Evolutionary conservation across 1,284 basidiomycete genomes (phyloP), one percentile per base, ranked within the genome.

Genomic region (Sutorius eximius): DNA sequence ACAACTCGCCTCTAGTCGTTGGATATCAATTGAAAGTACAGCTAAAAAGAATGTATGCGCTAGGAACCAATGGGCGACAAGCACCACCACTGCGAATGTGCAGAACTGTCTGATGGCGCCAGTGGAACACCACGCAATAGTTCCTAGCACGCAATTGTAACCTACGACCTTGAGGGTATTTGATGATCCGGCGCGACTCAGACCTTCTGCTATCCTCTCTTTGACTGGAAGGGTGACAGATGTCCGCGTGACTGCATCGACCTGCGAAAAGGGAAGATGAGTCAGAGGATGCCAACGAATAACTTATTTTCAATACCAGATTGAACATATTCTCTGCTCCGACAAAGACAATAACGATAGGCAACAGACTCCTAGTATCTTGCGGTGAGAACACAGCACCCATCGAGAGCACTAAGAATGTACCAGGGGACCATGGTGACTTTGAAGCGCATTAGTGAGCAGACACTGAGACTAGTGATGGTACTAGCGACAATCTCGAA

Each of bases 311-410:
- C 72, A 86, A 65, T 69, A 95, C 93, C 67, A 99, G 77, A 63
- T 89, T 90, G 69, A 93, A 93, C 95, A 98, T 98, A 67, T 98
- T 98, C 74, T 98, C 96, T 2, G 93, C 91, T 10, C 96, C 96
- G 18, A 98, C 91, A 61, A 98, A 95, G 16, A 95, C 85, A 48
- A 99, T 93, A 46, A 98, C 91, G 58, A 98, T 92, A 0, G 95
- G 95, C 51, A 98, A 79, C 37, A 97, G 75, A 67, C 87, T 86
- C 89, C 88, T 91, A 49, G 41, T 16, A 30, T 29, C 33, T 55
- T 33, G 46, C 29, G 30, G 56, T 60, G 41, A 62, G 52, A 49
- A 55, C 42, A 58, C 3, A 34, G n/a, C 13, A 16, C 38, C 49
- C 30, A 36, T 18, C 18, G 15, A 38, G 46, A 49, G 51, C 22